phyloP scores from a whole-genome alignment of 1,284 basidiomycete genomes.

The Veloboletus limbatus region DNA sequence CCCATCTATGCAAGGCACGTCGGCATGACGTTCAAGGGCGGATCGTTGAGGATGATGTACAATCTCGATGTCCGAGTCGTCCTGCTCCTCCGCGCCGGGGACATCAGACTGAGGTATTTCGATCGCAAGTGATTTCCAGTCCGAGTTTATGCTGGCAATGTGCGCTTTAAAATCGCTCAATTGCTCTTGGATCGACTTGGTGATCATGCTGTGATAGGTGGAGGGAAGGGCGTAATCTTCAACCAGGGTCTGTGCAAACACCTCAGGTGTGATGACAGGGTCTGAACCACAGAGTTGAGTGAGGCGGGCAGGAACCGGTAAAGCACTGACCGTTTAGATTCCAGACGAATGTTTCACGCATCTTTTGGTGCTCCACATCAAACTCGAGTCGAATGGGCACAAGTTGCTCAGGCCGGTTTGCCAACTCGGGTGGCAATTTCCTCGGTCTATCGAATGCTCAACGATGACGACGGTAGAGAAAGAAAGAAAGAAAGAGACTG shows the following conservation, averaged over 20 bases:
- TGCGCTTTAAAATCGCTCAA: conserved; percentile 77
- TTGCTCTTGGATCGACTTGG: conserved; percentile 85
- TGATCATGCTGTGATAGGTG: conserved; percentile 73
- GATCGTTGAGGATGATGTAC: conserved; percentile 16
- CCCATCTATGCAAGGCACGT: conserved; percentile 1
- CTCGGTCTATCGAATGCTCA: conserved; percentile 49
- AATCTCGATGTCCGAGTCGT: conserved; percentile 38
- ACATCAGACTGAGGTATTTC: conserved; percentile 27
- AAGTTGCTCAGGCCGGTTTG: conserved; percentile 70
- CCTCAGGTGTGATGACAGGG: conserved; percentile 82
- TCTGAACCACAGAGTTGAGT: conserved; percentile 46
- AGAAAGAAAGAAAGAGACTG: conserved; percentile 32
- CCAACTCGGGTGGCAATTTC: conserved; percentile 54
- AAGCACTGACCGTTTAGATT: conserved; percentile 76
- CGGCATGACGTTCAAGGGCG: conserved; percentile 2
- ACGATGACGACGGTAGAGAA: conserved; percentile 3
- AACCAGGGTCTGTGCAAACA: conserved; percentile 86
- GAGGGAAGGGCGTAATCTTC: conserved; percentile 86
- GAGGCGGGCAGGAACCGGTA: background rate
- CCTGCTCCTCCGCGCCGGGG: conserved; percentile 32
- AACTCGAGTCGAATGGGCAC: conserved; percentile 95
- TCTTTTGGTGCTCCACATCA: conserved; percentile 87
- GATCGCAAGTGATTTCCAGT: conserved; percentile 28
- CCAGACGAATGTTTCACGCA: conserved; percentile 98
- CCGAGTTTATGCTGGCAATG: conserved; percentile 44